Base-by-base conservation (phyloP, 371 early-diverging fungal genomes). In the Zychaea mexicana region DNA sequence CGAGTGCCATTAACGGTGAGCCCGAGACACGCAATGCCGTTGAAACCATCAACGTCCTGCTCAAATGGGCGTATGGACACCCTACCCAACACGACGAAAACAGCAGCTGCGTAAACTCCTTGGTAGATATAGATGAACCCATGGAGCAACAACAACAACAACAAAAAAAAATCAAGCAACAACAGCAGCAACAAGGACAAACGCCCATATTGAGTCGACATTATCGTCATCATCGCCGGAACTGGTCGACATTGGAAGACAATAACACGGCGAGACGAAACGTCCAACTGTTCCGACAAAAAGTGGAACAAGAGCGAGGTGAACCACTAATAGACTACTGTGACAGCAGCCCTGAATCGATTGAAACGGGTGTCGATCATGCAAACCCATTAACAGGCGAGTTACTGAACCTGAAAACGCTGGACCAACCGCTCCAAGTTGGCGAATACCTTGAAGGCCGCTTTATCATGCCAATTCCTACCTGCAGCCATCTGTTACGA, bases 1-100 rank as follows among this genome's bases (percentile, higher is more conserved):
- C 58, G 5, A 52, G 61, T 33, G 52, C 31, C 19, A 12, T 42
- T 12, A 38, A 30, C 8, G 59, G 59, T 9, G 22, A 58, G 38
- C 59, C 59, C 8, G 69, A 69, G 59, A 72, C 70, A 5, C 68
- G 68, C 10, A 4, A 19, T 26, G 19, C 45, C 15, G 30, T 30
- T 4, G 30, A 31, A 36, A 28, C 56, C 31, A n/a, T 36, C 31
- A 55, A 55, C 10, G 38, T 28, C 21, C 21, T 56, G 5, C 57
- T 79, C 22, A 79, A 79, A 52, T 79, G 79, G 79, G 79, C 74
- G 3, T 70, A 76, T 60, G 70, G 74, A 15, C 67, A 64, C 57
- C 57, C 71, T 8, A 27, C 53, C 6, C 61, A 67, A 21, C 47
- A 60, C 21, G 61, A 60, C 10, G 52, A 47, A 60, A 60, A 45